These are phyloP conservation scores for Naematelia aurantialba DNA, from an alignment of 768 basidiomycete genomes.

Conservation along the genomic window DNA sequence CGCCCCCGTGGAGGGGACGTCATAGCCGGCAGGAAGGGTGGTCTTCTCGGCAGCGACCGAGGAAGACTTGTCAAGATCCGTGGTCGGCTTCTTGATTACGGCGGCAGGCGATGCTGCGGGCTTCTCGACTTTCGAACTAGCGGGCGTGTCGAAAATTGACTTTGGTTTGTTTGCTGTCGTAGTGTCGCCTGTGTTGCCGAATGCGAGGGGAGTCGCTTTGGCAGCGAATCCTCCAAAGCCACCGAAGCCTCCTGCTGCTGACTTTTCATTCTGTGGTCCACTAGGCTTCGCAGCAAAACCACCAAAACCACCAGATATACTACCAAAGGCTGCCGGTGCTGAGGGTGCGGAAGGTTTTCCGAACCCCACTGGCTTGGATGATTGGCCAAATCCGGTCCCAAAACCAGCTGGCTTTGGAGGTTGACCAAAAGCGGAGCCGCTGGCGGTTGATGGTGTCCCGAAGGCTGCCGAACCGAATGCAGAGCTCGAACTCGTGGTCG, in stretches of 20 bases:
- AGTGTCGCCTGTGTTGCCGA: not conserved
- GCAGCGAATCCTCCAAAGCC: slow-evolving; percentile 17
- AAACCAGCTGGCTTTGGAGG: slow-evolving; percentile 22
- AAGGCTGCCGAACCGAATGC: slow-evolving; percentile 4
- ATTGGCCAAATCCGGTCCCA: slow-evolving; percentile 51
- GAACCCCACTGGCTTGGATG: slow-evolving; percentile 37
- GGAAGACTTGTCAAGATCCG: not conserved
- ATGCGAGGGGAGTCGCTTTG: not conserved
- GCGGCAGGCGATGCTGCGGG: not conserved
- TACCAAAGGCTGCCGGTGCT: slow-evolving; percentile 17
- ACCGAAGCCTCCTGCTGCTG: slow-evolving; percentile 3
- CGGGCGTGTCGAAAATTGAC: not conserved
- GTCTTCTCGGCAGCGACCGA: not conserved
- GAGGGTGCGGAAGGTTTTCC: slow-evolving; percentile 17
- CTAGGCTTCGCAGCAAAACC: slow-evolving; percentile 33
- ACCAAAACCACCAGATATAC: slow-evolving; percentile 37
- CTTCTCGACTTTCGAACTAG: not conserved
- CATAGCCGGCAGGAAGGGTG: slow-evolving; percentile 3
- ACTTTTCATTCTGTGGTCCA: not conserved
- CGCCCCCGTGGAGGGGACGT: slow-evolving; percentile 1
- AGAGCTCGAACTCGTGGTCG: not conserved
- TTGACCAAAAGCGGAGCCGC: slow-evolving; percentile 25
- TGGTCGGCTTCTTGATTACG: not conserved
- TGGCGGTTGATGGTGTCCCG: slow-evolving; percentile 6
- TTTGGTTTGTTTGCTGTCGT: not conserved